Percentiles rank a stretch among this genome's conserved stretches.
Evolutionary conservation across 2,329 filamentous ascomycete genomes (phyloP).

Genomic region (Botrytis cinerea): DNA sequence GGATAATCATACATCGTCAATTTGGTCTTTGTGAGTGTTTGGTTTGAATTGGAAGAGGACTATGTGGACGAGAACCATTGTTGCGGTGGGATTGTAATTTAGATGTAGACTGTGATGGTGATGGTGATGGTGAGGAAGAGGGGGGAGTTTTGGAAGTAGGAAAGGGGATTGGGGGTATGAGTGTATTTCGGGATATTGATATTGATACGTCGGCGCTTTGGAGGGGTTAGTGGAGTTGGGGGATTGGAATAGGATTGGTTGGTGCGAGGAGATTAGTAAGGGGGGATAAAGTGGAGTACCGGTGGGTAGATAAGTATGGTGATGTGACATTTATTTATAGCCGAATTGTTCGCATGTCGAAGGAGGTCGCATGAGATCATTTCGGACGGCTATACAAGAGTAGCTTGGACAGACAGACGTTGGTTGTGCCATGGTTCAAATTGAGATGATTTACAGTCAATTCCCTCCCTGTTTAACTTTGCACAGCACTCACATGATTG

Average conservation of each 20-base stretch:
- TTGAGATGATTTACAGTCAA: not conserved
- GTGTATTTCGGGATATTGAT: not conserved
- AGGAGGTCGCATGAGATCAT: not conserved
- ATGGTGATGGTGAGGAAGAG: not conserved
- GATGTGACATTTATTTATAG: not conserved
- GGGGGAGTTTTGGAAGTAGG: not conserved
- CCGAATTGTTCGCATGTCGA: not conserved
- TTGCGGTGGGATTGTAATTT: not conserved
- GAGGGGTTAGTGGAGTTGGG: not conserved
- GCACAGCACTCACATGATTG: not conserved
- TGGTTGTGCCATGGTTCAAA: not conserved
- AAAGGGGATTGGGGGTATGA: not conserved
- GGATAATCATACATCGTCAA: conserved; percentile 55
- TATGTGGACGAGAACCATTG: conserved; percentile 67
- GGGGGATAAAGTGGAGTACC: not conserved
- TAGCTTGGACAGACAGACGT: not conserved
- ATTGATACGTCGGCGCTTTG: not conserved
- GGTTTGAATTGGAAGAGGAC: conserved; percentile 68
- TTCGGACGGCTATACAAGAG: not conserved
- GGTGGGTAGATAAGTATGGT: not conserved
- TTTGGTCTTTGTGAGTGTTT: conserved; percentile 48
- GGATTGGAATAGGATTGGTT: not conserved
- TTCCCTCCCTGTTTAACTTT: not conserved
- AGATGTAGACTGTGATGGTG: not conserved
- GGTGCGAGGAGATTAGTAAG: not conserved